A percentile compares a stretch with the other conserved stretches of the same genome.
Evolutionary conservation across 2,329 filamentous ascomycete genomes (phyloP).

Genomic region (Penicillium frequentans): DNA sequence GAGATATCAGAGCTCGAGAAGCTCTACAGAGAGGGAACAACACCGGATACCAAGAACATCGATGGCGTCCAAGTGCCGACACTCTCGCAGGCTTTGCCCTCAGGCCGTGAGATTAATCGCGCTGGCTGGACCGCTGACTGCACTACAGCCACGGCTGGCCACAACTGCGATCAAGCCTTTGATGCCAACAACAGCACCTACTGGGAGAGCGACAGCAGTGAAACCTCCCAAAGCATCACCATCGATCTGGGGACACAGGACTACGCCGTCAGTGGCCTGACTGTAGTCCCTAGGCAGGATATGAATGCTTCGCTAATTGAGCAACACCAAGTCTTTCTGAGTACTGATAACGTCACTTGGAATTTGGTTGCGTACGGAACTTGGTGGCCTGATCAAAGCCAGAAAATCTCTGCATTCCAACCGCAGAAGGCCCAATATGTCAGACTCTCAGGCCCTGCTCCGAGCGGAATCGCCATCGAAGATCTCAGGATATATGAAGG

Average conservation of each 20-base stretch:
- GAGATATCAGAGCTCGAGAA: neutral
- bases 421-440: conserved; percentile 8
- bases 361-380: conserved; percentile 11
- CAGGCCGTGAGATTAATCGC: neutral
- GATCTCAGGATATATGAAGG: conserved; percentile 11
- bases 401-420: conserved; percentile 12
- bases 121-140: neutral
- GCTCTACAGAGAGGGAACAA: conserved; percentile 2
- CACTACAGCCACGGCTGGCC: neutral
- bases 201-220: conserved; percentile 1
- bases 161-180: neutral
- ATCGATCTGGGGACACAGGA: neutral
- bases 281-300: neutral
- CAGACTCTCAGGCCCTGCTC: conserved; percentile 1
- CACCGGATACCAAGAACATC: neutral
- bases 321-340: neutral
- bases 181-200: neutral
- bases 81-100: conserved; percentile 4
- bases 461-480: conserved; percentile 8
- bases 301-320: neutral
- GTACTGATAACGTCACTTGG: conserved; percentile 5
- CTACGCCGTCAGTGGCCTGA: neutral
- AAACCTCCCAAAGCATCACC: neutral
- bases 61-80: neutral
- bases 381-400: conserved; percentile 14